Conservation (phyloP, 257 asterid genomes). For the Solanum bulbocastanum region DNA sequence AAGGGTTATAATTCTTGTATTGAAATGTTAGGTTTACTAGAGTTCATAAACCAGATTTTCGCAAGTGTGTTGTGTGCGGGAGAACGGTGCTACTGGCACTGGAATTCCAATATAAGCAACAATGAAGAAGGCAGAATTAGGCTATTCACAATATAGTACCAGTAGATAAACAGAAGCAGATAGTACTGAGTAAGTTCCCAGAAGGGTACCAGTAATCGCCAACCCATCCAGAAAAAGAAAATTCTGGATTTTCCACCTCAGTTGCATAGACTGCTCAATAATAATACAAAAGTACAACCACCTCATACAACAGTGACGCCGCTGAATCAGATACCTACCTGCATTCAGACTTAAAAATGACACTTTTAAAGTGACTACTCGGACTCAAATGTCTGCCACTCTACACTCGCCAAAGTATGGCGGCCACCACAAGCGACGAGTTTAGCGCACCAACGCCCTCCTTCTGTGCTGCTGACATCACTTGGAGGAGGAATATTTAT, state of each 20-base stretch:
- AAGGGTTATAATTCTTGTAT: neutral
- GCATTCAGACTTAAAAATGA: neutral
- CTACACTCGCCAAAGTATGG: slow-evolving; percentile 71
- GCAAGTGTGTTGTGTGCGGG: neutral
- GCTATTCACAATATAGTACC: neutral
- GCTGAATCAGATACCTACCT: neutral
- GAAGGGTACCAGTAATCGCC: neutral
- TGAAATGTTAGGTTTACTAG: neutral
- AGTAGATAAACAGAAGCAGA: neutral
- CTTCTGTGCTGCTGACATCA: slow-evolving; percentile 13
- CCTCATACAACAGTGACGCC: neutral
- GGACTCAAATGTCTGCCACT: slow-evolving; percentile 42
- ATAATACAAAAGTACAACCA: neutral
- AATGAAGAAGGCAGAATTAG: neutral
- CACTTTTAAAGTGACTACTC: slow-evolving; percentile 14
- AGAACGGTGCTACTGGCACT: neutral
- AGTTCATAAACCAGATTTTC: neutral
- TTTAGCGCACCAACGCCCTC: slow-evolving; percentile 70
- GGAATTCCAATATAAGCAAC: neutral
- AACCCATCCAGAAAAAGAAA: neutral
- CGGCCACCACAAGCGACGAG: slow-evolving; percentile 96
- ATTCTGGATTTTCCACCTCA: neutral
- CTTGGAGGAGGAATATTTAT: slow-evolving; percentile 52
- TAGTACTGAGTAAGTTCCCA: neutral
- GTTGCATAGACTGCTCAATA: neutral